Conservation (phyloP, 768 basidiomycete genomes). For the Lentinus tigrinus region DNA sequence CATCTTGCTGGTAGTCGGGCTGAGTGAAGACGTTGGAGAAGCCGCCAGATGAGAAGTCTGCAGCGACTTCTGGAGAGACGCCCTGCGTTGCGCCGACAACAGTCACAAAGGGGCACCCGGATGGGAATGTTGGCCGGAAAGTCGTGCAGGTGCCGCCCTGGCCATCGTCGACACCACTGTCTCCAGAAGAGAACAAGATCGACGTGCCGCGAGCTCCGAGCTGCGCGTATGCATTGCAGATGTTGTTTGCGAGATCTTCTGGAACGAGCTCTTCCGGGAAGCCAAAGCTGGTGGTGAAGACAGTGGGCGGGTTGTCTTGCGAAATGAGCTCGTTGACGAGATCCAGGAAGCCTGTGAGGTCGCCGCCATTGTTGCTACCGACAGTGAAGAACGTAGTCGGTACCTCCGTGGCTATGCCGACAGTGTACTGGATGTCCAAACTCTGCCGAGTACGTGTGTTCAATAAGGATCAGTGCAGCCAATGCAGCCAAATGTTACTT, state of each 20-base stretch:
- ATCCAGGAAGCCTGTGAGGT: slow-evolving; percentile 31
- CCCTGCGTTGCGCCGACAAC: slow-evolving; percentile 55
- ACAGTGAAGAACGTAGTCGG: slow-evolving; percentile 16
- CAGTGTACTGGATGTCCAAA: slow-evolving; percentile 19
- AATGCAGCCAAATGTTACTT: not conserved
- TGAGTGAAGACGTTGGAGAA: slow-evolving; percentile 33
- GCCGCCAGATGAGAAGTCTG: slow-evolving; percentile 33
- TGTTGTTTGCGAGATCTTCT: slow-evolving; percentile 43
- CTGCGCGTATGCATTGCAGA: slow-evolving; percentile 61
- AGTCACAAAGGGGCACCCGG: slow-evolving; percentile 45
- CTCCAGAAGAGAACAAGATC: slow-evolving; percentile 64
- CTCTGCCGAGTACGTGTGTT: not conserved
- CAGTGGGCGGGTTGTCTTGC: slow-evolving; percentile 47
- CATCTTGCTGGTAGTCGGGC: slow-evolving; percentile 37
- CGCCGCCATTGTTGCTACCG: slow-evolving; percentile 20
- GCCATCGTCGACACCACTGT: slow-evolving; percentile 61
- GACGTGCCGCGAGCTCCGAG: slow-evolving; percentile 70
- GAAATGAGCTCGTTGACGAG: slow-evolving; percentile 48
- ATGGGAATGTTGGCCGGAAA: slow-evolving; percentile 58
- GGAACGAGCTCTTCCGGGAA: slow-evolving; percentile 73
- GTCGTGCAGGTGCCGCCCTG: slow-evolving; percentile 38
- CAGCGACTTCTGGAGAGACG: slow-evolving; percentile 31
- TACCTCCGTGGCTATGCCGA: slow-evolving; percentile 18
- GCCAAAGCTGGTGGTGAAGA: slow-evolving; percentile 69
- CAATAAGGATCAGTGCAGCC: not conserved